Percentiles rank a stretch among this genome's conserved stretches.
Evolutionary conservation across 208 protist genomes (phyloP).

Genomic region (Trypanosoma congolense): DNA sequence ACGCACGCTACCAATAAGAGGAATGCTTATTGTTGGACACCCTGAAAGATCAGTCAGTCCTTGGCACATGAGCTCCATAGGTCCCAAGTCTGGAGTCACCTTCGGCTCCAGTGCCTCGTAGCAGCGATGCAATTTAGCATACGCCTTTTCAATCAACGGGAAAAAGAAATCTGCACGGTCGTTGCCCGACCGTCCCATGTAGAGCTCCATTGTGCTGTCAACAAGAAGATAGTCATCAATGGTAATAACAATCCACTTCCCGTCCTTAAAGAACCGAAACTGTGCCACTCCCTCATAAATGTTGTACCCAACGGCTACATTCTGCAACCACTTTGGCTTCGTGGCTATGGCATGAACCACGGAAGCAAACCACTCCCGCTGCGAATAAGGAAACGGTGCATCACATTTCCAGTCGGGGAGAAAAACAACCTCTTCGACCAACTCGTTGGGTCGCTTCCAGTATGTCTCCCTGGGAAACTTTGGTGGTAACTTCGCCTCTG

Average conservation of each 20-base stretch:
- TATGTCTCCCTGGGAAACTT: slow-evolving; percentile 47
- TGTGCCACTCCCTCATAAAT: slow-evolving; percentile 68
- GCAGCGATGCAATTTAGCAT: slow-evolving; percentile 88
- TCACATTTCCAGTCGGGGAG: slow-evolving; percentile 26
- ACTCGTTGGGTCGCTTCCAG: slow-evolving; percentile 56
- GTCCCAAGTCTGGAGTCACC: slow-evolving; percentile 45
- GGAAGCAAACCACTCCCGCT: slow-evolving; percentile 74
- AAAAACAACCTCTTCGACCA: slow-evolving; percentile 24
- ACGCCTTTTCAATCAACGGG: slow-evolving; percentile 88
- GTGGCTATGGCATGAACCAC: slow-evolving; percentile 55
- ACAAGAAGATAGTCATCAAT: slow-evolving; percentile 86
- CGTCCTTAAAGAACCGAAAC: slow-evolving; percentile 84
- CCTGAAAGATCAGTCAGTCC: slow-evolving; percentile 75
- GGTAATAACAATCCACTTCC: slow-evolving; percentile 65
- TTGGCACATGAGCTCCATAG: slow-evolving; percentile 47
- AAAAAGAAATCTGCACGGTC: slow-evolving; percentile 50
- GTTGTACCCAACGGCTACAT: slow-evolving; percentile 61
- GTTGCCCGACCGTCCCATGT: slow-evolving; percentile 31
- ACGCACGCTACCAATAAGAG: slow-evolving; percentile 25
- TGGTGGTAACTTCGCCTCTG: slow-evolving; percentile 29
- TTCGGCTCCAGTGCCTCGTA: slow-evolving; percentile 82
- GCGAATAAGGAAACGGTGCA: slow-evolving; percentile 49
- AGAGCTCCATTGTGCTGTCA: slow-evolving; percentile 51
- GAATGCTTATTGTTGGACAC: slow-evolving; percentile 29
- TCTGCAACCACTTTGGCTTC: slow-evolving; percentile 61